Evolutionary conservation across 805 yeast genomes (phyloP), one percentile per base, ranked within the genome.

Genomic region (Metschnikowia matae): DNA sequence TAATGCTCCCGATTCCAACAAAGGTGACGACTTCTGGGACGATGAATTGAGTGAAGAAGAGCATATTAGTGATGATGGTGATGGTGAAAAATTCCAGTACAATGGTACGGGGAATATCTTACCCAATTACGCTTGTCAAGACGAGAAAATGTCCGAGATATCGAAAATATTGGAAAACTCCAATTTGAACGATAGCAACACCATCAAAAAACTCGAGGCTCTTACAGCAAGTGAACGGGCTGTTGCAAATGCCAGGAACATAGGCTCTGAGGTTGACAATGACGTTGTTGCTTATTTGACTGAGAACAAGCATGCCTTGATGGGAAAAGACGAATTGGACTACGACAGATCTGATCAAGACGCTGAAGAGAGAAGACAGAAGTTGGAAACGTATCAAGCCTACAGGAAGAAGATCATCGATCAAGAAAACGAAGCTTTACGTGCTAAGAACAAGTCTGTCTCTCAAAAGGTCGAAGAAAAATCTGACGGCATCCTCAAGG

Each of bases 401-500:
- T 82, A 81, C 66, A 75, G 84, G 56, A 73, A 77, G 54, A 80
- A 82, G 57, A 73, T 84, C 44, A 81, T 84, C 39, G 80, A 83
- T 46, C 83, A 84, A 33, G 78, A 76, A 53, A 77, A 81, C 37
- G 77, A 74, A 31, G 43, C 49, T 62, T 62, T 26, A 64, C 61
- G 53, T 3, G 47, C 23, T 41, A 31, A 29, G 17, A 32, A 33
- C 38, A 48, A 47, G 34, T 40, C 46, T 14, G 37, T 26, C 6
- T 15, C 46, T 18, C 44, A 54, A 4, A 51, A 47, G 31, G 57
- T 50, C 7, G 39, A 46, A 23, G 60, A 56, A 1, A 44, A 44
- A 8, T 42, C 50, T 3, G 53, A 51, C 8, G 56, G 54, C 40
- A 51, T 36, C 29, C 48, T 38, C 23, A 15, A 40, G 11, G 48